Conservation (phyloP, 164 flowering plant genomes). For the Umbilicus rupestris region DNA sequence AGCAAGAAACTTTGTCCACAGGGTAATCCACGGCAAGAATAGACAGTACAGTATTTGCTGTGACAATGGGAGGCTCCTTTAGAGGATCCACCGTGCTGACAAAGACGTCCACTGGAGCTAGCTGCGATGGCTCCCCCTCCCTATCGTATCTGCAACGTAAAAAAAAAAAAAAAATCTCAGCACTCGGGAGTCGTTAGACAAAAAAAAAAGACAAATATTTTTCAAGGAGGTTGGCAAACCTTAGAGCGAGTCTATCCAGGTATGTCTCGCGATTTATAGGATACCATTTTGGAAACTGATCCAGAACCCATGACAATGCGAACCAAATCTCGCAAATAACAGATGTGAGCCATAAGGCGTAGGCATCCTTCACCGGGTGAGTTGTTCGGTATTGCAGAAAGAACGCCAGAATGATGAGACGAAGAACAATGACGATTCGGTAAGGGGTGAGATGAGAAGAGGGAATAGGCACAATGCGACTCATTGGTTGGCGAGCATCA, state of each 20-base stretch:
- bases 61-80: conserved; percentile 93
- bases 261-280: conserved; percentile 93
- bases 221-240: conserved; percentile 33
- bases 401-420: conserved; percentile 83
- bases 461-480: conserved; percentile 76
- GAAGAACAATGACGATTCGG: conserved; percentile 84
- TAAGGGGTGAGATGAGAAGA: conserved; percentile 85
- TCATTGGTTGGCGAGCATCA: conserved; percentile 88
- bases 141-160: conserved; percentile 80
- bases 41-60: conserved; percentile 95
- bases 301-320: conserved; percentile 92
- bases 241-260: conserved; percentile 87
- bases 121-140: conserved; percentile 91
- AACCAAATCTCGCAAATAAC: conserved; percentile 99
- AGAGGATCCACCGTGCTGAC: conserved; percentile 99
- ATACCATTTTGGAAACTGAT: conserved; percentile 98
- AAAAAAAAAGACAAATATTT: neutral
- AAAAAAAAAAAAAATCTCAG: neutral
- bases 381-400: conserved; percentile 87
- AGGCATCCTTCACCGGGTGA: conserved; percentile 88
- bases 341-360: conserved; percentile 83
- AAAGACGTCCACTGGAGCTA: conserved; percentile 89
- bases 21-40: conserved; percentile 98
- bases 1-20: conserved; percentile 96
- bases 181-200: neutral